Conservation (phyloP, 768 basidiomycete species). For the Kwoniella botswanensis region DNA sequence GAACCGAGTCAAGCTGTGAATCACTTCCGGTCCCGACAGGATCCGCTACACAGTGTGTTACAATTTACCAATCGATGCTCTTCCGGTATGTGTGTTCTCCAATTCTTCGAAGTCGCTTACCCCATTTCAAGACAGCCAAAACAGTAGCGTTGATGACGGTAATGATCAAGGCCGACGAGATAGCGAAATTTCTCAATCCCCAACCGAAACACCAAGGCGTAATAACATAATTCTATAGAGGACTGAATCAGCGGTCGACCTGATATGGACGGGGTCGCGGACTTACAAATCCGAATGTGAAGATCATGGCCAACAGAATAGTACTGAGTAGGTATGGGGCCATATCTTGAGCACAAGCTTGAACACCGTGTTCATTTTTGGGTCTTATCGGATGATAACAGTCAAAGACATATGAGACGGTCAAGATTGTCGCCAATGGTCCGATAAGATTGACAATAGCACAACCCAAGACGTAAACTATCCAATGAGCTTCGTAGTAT, state of each 20-base stretch:
- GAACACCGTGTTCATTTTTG: constrained; percentile 1
- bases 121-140: constrained; percentile 19
- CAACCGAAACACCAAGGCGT: constrained; percentile 28
- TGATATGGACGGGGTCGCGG: neutral
- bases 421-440: constrained; percentile 27
- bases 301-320: constrained; percentile 17
- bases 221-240: constrained; percentile 23
- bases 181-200: constrained; percentile 28
- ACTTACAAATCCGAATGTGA: constrained; percentile 27
- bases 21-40: too few relatives aligned
- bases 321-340: constrained; percentile 21
- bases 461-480: constrained; percentile 33
- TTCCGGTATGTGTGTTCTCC: constrained; percentile 16
- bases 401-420: constrained; percentile 33
- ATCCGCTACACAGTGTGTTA: neutral
- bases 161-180: constrained; percentile 21
- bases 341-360: constrained; percentile 22
- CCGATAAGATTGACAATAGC: constrained; percentile 24
- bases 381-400: constrained; percentile 27
- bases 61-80: constrained; percentile 13
- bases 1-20: too few relatives aligned
- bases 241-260: neutral
- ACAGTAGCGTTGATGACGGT: constrained; percentile 20
- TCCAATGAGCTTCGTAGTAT: constrained; percentile 34
- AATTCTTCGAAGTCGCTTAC: constrained; percentile 21